phyloP scores from a whole-genome alignment of 208 protist species.

The Leishmania guyanensis region DNA sequence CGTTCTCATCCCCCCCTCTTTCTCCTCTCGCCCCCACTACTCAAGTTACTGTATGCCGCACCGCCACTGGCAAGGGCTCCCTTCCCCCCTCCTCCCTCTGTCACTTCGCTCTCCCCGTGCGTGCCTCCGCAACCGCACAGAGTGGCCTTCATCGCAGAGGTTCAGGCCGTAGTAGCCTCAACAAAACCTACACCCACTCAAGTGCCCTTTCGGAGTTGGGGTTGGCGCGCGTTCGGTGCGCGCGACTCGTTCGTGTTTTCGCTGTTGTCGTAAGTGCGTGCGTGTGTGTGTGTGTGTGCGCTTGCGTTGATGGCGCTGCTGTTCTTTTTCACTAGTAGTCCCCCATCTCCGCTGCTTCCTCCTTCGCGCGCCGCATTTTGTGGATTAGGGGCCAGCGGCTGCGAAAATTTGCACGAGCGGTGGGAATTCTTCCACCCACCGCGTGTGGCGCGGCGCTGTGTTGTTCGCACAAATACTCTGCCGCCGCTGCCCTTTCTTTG shows the following conservation, averaged over 20 bases:
- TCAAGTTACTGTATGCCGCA: not conserved
- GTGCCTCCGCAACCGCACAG: not conserved
- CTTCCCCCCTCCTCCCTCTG: not conserved
- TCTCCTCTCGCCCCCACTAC: not conserved
- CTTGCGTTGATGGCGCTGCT: not conserved
- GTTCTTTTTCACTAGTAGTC: not conserved
- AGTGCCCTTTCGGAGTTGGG: not conserved
- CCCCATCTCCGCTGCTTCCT: not conserved
- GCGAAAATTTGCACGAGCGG: not conserved
- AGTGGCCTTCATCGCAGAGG: not conserved
- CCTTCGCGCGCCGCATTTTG: not conserved
- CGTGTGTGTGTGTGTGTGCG: not conserved
- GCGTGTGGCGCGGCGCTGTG: no score
- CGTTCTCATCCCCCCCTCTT: no score
- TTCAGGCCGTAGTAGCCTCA: not conserved
- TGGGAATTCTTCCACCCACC: not conserved
- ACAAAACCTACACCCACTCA: not conserved
- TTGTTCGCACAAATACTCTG: not conserved
- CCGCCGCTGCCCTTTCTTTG: not conserved
- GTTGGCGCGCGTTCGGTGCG: not conserved
- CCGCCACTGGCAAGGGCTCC: not conserved
- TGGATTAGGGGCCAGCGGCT: not conserved
- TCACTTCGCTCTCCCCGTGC: not conserved
- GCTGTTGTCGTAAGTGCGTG: no score
- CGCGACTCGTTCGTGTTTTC: not conserved